A percentile compares a stretch with the other conserved stretches of the same genome.
Conservation (phyloP, 805 yeast genomes). For the Metschnikowia bowlesiae region DNA sequence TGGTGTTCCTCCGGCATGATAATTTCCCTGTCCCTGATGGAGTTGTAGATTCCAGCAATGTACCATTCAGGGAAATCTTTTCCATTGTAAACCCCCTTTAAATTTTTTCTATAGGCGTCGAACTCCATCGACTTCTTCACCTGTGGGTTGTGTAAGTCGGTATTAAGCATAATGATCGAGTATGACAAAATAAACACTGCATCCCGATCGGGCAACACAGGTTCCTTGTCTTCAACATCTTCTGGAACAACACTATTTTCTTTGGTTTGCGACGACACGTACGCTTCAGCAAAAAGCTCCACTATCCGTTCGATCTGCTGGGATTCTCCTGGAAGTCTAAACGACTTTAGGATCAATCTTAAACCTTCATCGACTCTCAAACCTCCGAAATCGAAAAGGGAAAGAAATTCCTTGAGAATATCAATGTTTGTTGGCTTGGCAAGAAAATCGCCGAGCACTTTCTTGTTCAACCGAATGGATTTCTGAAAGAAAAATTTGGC, state of each 20-base stretch:
- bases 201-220: slow-evolving; percentile 72
- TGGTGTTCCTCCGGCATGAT: slow-evolving; percentile 98
- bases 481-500: slow-evolving; percentile 74
- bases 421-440: slow-evolving; percentile 68
- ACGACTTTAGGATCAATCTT: slow-evolving; percentile 72
- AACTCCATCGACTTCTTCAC: slow-evolving; percentile 88
- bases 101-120: slow-evolving; percentile 73
- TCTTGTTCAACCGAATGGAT: slow-evolving; percentile 81
- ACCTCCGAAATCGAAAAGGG: slow-evolving; percentile 66
- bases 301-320: slow-evolving; percentile 93
- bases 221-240: slow-evolving; percentile 23
- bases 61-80: slow-evolving; percentile 85
- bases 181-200: slow-evolving; percentile 86
- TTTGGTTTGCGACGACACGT: slow-evolving; percentile 55
- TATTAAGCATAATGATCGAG: slow-evolving; percentile 89
- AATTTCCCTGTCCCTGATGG: slow-evolving; percentile 81
- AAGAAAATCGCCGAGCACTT: slow-evolving; percentile 77
- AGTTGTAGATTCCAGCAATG: slow-evolving; percentile 69
- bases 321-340: slow-evolving; percentile 95
- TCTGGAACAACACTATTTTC: slow-evolving; percentile 19
- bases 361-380: slow-evolving; percentile 91
- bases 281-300: slow-evolving; percentile 79
- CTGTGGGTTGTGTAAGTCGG: slow-evolving; percentile 90
- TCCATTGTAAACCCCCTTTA: slow-evolving; percentile 73
- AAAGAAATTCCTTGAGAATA: slow-evolving; percentile 61